Evolutionary conservation across 2,329 filamentous ascomycete genomes (phyloP), one percentile per base, ranked within the genome.

Genomic region (Monosporascus sp.): DNA sequence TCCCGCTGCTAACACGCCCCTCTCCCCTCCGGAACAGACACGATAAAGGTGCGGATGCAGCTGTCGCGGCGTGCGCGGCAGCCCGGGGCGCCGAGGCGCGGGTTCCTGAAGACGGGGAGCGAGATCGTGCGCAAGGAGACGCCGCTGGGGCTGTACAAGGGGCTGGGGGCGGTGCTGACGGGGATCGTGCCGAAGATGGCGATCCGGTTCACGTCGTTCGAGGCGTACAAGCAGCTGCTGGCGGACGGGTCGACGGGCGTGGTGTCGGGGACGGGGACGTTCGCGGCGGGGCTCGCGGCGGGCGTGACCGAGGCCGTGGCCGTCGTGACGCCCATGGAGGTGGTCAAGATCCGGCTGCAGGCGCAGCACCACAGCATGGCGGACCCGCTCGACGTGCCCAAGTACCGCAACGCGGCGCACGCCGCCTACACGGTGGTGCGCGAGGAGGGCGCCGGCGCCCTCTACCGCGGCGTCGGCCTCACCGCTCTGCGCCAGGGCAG

Each of bases 151-250:
- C 78, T 99, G 54, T 99, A 99, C 82, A 99, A 99, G 78, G 94
- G 94, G 61, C 83, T 99, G n/a, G 94, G 94, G 57, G 94, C 94
- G 52, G 94, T 99, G 43, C 72, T 97, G 55, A 97, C 92, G 24
- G 94, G 94, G 61, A 99, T 99, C 71, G 85, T 99, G 22, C 94
- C 94, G 52, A 99, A 99, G 76, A 99, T 99, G 94, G 94, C 94
- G 57, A 99, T 97, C 70, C 89, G 94, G 40, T 99, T 99, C 76
- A 96, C 93, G 48, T 96, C 90, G 52, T 99, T 97, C 73, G 94
- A 97, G 73, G 85, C 83, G 69, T 99, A 97, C 75, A 97, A 97
- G 82, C 85, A 91, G 69, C 57, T 88, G 57, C 78, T 97, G 24
- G 85, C 89, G 44, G 79, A 90, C 70, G 74, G 82, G 60, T 67